phyloP scores from a whole-genome alignment of 148 eudicot genomes.

The Heliosperma pusillum region DNA sequence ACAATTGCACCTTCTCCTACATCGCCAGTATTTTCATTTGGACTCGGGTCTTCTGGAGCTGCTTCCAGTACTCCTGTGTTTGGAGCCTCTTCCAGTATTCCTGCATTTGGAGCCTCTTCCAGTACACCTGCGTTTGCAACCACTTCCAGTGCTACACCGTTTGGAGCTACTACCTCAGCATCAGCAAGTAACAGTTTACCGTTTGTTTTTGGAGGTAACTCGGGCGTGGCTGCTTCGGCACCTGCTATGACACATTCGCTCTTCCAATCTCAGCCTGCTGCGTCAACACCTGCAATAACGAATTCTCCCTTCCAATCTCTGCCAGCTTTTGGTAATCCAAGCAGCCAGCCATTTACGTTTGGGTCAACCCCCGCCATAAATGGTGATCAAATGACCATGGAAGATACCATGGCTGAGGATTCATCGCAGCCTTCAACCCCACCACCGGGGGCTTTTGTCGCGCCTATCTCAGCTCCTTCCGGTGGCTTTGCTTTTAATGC shows the following conservation, averaged over 20 bases:
- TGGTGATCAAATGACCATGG: conserved; percentile 64
- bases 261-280: conserved; percentile 16
- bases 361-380: conserved; percentile 32
- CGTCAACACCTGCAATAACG: conserved; percentile 27
- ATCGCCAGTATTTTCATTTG: conserved; percentile 24
- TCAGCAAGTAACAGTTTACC: conserved; percentile 18
- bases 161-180: conserved; percentile 16
- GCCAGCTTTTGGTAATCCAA: background rate
- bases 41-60: conserved; percentile 17
- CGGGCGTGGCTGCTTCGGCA: conserved; percentile 30
- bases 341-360: conserved; percentile 16
- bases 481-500: conserved; percentile 4
- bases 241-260: conserved; percentile 10
- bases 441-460: background rate
- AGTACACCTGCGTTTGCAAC: background rate
- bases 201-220: conserved; percentile 46
- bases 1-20: conserved; percentile 14
- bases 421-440: conserved; percentile 23
- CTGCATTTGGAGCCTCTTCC: conserved; percentile 1
- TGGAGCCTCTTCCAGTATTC: background rate
- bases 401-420: conserved; percentile 95
- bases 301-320: conserved; percentile 9
- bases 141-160: background rate
- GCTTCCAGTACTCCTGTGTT: background rate
- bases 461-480: conserved; percentile 34